Evolutionary conservation across 2,329 filamentous ascomycete species (phyloP).

Genomic region (Fusarium sterilihyphosum): DNA sequence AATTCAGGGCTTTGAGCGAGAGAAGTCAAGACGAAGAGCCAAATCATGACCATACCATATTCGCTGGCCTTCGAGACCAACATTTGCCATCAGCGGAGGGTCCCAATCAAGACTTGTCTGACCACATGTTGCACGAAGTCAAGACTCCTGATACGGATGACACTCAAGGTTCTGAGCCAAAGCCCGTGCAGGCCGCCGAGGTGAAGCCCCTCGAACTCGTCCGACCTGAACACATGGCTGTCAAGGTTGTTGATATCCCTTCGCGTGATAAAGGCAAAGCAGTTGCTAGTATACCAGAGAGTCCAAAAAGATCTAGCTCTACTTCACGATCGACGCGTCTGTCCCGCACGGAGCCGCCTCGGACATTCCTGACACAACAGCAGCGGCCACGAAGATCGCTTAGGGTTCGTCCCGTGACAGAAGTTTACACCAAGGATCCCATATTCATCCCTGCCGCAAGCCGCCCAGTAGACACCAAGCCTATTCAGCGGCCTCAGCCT

Average conservation of each 20-base stretch:
- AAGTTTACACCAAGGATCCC: slow-evolving; percentile 41
- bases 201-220: slow-evolving; percentile 9
- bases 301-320: slow-evolving; percentile 21
- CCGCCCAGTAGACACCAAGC: slow-evolving; percentile 20
- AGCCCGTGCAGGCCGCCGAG: slow-evolving; percentile 15
- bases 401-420: slow-evolving; percentile 37
- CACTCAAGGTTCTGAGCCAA: slow-evolving; percentile 15
- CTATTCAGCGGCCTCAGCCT: slow-evolving; percentile 20
- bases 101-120: not conserved
- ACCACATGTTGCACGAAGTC: slow-evolving; percentile 3
- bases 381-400: slow-evolving; percentile 31
- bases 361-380: slow-evolving; percentile 39
- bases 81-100: not conserved
- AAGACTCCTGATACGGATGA: slow-evolving; percentile 25
- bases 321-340: slow-evolving; percentile 13
- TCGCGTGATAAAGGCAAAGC: slow-evolving; percentile 33
- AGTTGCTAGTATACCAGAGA: slow-evolving; percentile 7
- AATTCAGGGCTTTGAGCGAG: not conserved
- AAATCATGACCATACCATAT: not conserved
- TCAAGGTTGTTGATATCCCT: slow-evolving; percentile 31
- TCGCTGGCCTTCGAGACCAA: not conserved
- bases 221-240: slow-evolving; percentile 10
- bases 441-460: slow-evolving; percentile 39
- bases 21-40: slow-evolving; percentile 2
- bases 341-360: slow-evolving; percentile 34